Conservation (phyloP, 768 basidiomycete species). For the Pleurotus cornucopiae region DNA sequence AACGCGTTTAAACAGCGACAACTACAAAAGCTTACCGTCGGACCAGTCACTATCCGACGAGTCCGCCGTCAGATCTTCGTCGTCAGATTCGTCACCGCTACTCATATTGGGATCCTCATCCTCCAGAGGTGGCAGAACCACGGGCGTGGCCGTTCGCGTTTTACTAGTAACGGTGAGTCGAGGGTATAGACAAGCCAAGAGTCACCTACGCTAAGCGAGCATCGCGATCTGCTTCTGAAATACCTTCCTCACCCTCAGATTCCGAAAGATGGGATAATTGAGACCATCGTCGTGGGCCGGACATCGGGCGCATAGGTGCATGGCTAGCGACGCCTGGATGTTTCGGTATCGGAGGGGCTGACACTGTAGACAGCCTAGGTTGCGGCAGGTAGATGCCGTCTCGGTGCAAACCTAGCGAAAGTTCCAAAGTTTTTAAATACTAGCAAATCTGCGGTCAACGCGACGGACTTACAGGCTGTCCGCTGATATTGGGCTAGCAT, state of each 20-base stretch:
- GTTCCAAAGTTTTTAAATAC: not conserved
- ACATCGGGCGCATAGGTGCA: not conserved
- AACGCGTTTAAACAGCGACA: not conserved
- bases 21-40: conserved; percentile 31
- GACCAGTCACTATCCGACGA: conserved; percentile 48
- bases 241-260: conserved; percentile 59
- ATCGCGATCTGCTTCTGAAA: conserved; percentile 68
- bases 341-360: not conserved
- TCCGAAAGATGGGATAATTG: conserved; percentile 42
- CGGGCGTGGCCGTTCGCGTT: conserved; percentile 45
- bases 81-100: conserved; percentile 77
- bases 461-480: conserved; percentile 10
- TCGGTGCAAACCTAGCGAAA: conserved; percentile 24
- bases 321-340: not conserved
- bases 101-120: conserved; percentile 51
- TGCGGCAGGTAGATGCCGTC: conserved; percentile 51
- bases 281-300: conserved; percentile 9
- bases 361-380: conserved; percentile 20
- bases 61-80: conserved; percentile 56
- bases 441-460: not conserved
- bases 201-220: conserved; percentile 61
- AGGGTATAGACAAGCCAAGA: not conserved
- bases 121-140: conserved; percentile 23
- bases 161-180: conserved; percentile 27
- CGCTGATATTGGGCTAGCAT: conserved; percentile 34